Percentiles rank a stretch among this genome's conserved stretches.
phyloP scores from a whole-genome alignment of 805 yeast genomes.

The Blastobotrys parvus region DNA sequence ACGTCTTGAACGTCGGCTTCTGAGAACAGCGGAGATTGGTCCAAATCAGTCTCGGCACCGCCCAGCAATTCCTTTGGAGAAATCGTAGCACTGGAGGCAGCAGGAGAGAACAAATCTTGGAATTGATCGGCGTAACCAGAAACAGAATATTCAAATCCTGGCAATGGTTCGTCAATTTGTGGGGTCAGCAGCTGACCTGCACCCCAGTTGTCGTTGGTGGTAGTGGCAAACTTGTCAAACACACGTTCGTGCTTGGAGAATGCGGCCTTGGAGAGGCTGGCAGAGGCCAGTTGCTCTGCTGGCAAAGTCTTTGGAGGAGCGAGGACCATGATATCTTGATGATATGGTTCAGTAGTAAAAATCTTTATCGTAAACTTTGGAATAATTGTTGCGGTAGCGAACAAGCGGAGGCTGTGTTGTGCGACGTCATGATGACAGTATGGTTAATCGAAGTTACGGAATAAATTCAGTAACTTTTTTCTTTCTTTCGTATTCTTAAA shows the following conservation, averaged over 20 bases:
- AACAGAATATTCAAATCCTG: background rate
- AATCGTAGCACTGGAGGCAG: constrained; percentile 12
- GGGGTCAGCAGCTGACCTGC: background rate
- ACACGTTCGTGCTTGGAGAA: background rate
- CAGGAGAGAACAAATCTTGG: constrained; percentile 2
- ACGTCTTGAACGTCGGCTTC: constrained; percentile 22
- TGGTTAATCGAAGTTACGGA: background rate
- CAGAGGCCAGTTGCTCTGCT: background rate
- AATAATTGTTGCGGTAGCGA: background rate
- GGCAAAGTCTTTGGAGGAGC: background rate
- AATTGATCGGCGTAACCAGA: background rate
- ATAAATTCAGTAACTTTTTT: background rate
- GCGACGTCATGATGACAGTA: background rate
- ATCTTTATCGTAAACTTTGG: background rate
- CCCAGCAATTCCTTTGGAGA: constrained; percentile 16
- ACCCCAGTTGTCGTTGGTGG: background rate
- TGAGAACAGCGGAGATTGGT: constrained; percentile 26
- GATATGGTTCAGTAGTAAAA: background rate
- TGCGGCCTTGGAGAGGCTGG: background rate
- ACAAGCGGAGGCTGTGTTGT: background rate
- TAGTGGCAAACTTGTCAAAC: background rate
- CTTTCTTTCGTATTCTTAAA: background rate
- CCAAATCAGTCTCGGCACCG: constrained; percentile 15
- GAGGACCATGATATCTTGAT: background rate
- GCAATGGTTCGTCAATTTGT: background rate